phyloP scores from a whole-genome alignment of 2,329 filamentous ascomycete genomes.

The Davidsoniella eucalypti region DNA sequence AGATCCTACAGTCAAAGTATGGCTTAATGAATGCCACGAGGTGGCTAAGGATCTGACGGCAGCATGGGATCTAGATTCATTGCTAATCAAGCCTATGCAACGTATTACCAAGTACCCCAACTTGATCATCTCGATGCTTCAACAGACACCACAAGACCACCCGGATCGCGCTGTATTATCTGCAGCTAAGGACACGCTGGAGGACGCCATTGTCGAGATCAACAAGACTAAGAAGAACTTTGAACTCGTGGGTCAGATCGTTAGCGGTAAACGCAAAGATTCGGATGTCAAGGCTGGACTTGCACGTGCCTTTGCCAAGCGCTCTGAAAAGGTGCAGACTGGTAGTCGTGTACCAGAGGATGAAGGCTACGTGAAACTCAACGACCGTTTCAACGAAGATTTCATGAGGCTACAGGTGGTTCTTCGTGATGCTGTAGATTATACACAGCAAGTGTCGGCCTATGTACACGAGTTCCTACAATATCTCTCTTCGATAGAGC shows the following conservation, averaged over 20 bases:
- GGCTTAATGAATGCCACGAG: constrained; percentile 84
- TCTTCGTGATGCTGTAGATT: constrained; percentile 83
- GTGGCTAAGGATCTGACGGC: constrained; percentile 83
- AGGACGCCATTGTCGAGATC: constrained; percentile 64
- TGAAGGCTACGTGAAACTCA: constrained; percentile 59
- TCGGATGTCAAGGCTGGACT: constrained; percentile 74
- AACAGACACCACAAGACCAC: constrained; percentile 65
- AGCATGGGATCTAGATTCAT: constrained; percentile 86
- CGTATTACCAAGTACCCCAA: constrained; percentile 87
- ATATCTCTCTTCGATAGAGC: constrained; percentile 66
- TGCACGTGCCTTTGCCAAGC: constrained; percentile 76
- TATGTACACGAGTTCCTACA: constrained; percentile 69
- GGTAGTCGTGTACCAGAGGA: constrained; percentile 51
- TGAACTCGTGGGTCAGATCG: constrained; percentile 79
- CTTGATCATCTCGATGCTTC: constrained; percentile 62
- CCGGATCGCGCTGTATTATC: constrained; percentile 58
- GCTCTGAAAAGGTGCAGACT: constrained; percentile 68
- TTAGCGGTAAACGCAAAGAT: constrained; percentile 64
- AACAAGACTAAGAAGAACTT: constrained; percentile 94
- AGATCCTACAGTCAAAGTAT: constrained; percentile 53
- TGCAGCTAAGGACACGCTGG: constrained; percentile 34
- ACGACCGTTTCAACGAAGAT: constrained; percentile 81
- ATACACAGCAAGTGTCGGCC: constrained; percentile 64
- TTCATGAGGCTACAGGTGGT: constrained; percentile 87
- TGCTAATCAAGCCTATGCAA: constrained; percentile 96